These are phyloP conservation scores for Syzygium syzygioides DNA, from an alignment of 441 rosid genomes.

Conservation along the genomic window DNA sequence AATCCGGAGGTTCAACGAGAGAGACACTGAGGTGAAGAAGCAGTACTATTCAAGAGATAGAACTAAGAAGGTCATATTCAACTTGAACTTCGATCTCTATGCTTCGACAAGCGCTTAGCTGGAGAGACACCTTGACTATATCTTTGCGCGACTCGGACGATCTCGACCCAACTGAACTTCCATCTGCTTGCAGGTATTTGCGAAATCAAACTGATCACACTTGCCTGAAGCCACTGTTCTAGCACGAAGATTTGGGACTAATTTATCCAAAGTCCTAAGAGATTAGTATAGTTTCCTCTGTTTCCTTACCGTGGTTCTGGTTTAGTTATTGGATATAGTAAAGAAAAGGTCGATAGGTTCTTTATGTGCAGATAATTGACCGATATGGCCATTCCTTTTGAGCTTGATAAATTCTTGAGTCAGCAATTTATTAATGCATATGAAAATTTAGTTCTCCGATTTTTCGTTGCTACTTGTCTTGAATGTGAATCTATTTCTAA, in stretches of 20 bases:
- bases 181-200: background rate
- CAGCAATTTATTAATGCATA: background rate
- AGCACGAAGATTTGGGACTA: background rate
- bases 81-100: background rate
- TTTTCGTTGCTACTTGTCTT: background rate
- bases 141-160: background rate
- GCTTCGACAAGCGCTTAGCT: background rate
- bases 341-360: background rate
- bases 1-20: background rate
- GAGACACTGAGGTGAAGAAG: background rate
- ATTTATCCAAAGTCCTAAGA: background rate
- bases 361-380: background rate
- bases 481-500: background rate
- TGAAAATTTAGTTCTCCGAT: background rate
- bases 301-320: background rate
- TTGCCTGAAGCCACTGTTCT: background rate
- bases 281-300: background rate
- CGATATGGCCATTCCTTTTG: background rate
- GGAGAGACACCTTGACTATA: background rate
- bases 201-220: background rate
- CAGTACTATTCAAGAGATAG: background rate
- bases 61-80: background rate
- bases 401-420: background rate
- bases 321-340: background rate
- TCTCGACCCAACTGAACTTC: background rate